Percentiles rank a stretch among this genome's conserved stretches.
These are phyloP conservation scores for Exophiala xenobiotica DNA, from an alignment of 2,329 filamentous ascomycete genomes.

Conservation along the genomic window DNA sequence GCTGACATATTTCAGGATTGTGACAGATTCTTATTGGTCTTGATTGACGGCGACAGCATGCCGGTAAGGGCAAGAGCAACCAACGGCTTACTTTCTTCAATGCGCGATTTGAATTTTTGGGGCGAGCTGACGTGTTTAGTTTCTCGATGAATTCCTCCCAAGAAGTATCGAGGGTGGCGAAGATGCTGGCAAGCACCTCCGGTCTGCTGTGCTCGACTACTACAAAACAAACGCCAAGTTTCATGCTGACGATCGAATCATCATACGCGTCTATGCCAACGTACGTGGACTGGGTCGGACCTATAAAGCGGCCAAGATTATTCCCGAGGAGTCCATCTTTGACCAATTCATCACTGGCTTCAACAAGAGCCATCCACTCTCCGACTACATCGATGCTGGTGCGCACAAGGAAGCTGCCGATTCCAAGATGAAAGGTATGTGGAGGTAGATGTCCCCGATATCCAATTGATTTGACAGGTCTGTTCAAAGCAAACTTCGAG, in stretches of 20 bases:
- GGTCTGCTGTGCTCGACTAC: constrained; percentile 17
- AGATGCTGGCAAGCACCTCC: constrained; percentile 26
- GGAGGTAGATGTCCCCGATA: neutral
- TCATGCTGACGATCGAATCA: constrained; percentile 33
- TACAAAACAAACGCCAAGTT: constrained; percentile 20
- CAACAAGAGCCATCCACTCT: constrained; percentile 40
- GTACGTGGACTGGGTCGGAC: constrained; percentile 37
- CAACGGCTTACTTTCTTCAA: neutral
- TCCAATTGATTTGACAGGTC: constrained; percentile 20
- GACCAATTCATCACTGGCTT: constrained; percentile 43
- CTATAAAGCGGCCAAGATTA: constrained; percentile 34
- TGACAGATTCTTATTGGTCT: constrained; percentile 25
- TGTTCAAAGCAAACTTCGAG: constrained; percentile 35
- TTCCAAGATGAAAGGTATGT: constrained; percentile 43
- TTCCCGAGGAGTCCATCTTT: constrained; percentile 32
- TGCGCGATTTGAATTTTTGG: neutral
- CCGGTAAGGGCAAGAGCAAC: constrained; percentile 33
- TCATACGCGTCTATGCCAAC: constrained; percentile 44
- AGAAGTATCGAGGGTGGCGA: constrained; percentile 24
- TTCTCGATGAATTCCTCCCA: constrained; percentile 23
- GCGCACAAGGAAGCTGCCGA: constrained; percentile 46
- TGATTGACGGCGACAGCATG: constrained; percentile 38
- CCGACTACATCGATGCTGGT: constrained; percentile 46
- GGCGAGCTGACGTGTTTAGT: constrained; percentile 21
- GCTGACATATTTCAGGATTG: constrained; percentile 23